phyloP scores from a whole-genome alignment of 192 early-diverging fungal genomes.

The Glomus cerebriforme region DNA sequence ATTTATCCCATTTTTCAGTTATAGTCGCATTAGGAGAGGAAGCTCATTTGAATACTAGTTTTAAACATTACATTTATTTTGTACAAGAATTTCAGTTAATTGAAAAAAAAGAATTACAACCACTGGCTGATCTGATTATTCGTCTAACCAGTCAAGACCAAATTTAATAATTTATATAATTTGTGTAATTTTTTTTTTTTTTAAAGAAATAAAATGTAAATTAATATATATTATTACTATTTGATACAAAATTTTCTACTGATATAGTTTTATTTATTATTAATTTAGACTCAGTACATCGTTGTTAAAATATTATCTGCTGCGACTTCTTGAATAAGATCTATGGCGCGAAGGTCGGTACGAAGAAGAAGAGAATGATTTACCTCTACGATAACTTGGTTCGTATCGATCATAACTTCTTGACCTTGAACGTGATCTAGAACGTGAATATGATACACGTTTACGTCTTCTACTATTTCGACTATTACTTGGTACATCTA shows the following conservation, averaged over 20 bases:
- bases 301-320: neutral
- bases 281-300: too few species aligned
- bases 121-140: constrained; percentile 74
- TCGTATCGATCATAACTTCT: neutral
- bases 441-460: neutral
- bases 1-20: constrained; percentile 79
- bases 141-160: constrained; percentile 16
- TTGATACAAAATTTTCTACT: neutral
- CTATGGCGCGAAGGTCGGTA: neutral
- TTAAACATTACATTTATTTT: constrained; percentile 94
- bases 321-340: neutral
- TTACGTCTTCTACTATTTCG: neutral
- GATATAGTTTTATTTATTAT: neutral
- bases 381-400: neutral
- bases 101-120: constrained; percentile 79
- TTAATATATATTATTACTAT: neutral
- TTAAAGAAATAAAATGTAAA: neutral
- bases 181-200: too few species aligned
- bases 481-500: neutral
- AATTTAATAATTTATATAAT: neutral
- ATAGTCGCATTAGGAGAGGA: constrained; percentile 80
- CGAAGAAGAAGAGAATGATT: neutral
- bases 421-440: neutral
- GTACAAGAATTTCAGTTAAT: constrained; percentile 86
- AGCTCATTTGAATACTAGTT: constrained; percentile 90